phyloP scores from a whole-genome alignment of 2,329 filamentous ascomycete species.

The Pyrenochaeta sp. region DNA sequence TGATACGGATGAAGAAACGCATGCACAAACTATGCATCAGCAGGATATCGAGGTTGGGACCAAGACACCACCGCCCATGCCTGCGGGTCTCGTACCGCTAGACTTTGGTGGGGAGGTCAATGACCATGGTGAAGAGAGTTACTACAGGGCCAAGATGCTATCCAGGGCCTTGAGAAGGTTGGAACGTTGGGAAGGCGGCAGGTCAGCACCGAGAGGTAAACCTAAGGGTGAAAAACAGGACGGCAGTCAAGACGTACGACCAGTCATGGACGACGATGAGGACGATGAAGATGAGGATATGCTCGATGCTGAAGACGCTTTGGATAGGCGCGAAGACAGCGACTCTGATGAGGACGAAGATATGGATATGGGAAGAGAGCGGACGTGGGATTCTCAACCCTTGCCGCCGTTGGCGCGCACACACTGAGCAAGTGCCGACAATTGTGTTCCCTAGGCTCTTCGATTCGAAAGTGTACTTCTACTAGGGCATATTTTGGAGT shows the following conservation, averaged over 20 bases:
- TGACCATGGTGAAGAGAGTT: conserved; percentile 79
- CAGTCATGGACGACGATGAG: conserved; percentile 7
- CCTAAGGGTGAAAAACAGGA: conserved; percentile 21
- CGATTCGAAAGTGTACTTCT: too few relatives aligned
- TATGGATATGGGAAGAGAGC: conserved; percentile 39
- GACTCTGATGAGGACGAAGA: conserved; percentile 16
- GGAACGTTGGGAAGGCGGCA: conserved; percentile 70
- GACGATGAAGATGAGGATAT: conserved; percentile 21
- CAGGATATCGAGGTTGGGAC: conserved; percentile 40
- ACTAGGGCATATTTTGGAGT: too few relatives aligned
- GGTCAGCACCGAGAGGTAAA: conserved; percentile 34
- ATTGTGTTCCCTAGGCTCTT: too few relatives aligned
- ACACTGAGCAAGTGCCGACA: background rate
- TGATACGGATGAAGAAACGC: conserved; percentile 55
- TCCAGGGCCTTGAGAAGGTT: conserved; percentile 71
- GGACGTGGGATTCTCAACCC: conserved; percentile 26
- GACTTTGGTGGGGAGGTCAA: conserved; percentile 65
- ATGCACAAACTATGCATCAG: conserved; percentile 47
- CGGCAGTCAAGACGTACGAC: background rate
- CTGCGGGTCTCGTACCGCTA: conserved; percentile 68
- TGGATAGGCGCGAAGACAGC: background rate
- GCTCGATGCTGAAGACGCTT: conserved; percentile 40
- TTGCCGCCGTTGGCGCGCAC: conserved; percentile 29
- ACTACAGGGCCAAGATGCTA: conserved; percentile 71
- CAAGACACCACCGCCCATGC: conserved; percentile 44